Evolutionary conservation across 768 basidiomycete species (phyloP), one percentile per base, ranked within the genome.

Genomic region (Xanthoconium purpureum): DNA sequence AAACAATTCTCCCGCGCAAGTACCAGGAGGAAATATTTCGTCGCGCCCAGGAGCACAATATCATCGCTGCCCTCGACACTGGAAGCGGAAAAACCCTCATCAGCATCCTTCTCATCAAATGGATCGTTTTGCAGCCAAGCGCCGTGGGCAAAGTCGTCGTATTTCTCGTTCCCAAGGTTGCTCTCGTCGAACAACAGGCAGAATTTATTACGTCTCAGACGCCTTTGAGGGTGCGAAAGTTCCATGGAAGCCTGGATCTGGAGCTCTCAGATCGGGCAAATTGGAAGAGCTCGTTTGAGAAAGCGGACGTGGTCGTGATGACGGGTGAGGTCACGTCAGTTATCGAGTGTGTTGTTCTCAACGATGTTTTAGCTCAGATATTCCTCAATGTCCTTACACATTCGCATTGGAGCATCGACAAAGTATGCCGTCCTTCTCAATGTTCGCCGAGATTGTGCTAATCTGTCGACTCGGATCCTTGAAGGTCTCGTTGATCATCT

Each of bases 161-260:
- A 11, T 94, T 94, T 65, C 78, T 95, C 35, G 91, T 91, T 3
- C 94, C 94, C 0, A 88, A 88, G 61, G 91, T 93, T 5, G 80
- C 90, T 3, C 80, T 96, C 15, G 94, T 94, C 20, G 83, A 88
- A 60, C 94, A 95, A 66, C 91, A 94, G 66, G 82, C 79, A 20
- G 75, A 80, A 24, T 90, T 86, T 60, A 80, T 93, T 52, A 65
- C 77, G 13, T 74, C 80, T 58, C 78, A 89, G 58, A 87, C 88
- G 1, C 77, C 85, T 0, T 67, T 93, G 42, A 82, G 81, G 38
- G 85, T 93, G 20, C 73, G 78, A 30, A 85, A 85, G 63, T 79
- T 91, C 29, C 81, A 84, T 58, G 93, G 92, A 15, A 80, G 82
- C 9, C 74, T 86, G 39, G 84, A 87, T n/a, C 75, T 90, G 51